A percentile compares a stretch with the other conserved stretches of the same genome.
Conservation (phyloP, 2,329 filamentous ascomycete genomes). For the Arthrobotrys iridis region DNA sequence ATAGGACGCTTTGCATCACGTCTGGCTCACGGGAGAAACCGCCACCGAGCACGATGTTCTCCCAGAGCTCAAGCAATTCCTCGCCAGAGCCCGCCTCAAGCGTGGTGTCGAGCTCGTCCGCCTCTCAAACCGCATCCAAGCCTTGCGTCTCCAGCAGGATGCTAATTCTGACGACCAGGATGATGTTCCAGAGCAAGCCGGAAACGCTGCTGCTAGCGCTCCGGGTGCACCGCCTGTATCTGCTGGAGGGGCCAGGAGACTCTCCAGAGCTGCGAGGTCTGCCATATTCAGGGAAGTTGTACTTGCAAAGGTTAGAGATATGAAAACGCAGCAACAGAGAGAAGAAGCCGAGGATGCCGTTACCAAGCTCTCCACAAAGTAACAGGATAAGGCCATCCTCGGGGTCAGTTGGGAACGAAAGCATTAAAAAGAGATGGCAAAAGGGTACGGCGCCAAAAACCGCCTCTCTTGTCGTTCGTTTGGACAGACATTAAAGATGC, state of each 20-base stretch:
- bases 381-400: neutral
- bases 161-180: conserved; percentile 73
- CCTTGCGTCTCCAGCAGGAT: conserved; percentile 91
- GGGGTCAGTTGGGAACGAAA: neutral
- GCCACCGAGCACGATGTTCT: conserved; percentile 96
- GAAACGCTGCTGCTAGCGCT: conserved; percentile 67
- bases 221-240: conserved; percentile 66
- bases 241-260: conserved; percentile 64
- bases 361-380: conserved; percentile 41
- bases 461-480: conserved; percentile 21
- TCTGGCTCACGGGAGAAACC: conserved; percentile 89
- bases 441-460: conserved; percentile 2
- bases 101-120: conserved; percentile 97
- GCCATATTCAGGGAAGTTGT: conserved; percentile 95
- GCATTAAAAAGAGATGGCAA: conserved; percentile 8
- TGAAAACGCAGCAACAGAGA: conserved; percentile 84
- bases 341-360: conserved; percentile 67
- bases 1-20: conserved; percentile 79
- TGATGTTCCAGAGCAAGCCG: conserved; percentile 73
- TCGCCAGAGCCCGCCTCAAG: conserved; percentile 87
- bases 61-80: conserved; percentile 94
- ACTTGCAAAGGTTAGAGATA: conserved; percentile 88
- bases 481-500: conserved; percentile 32
- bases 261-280: conserved; percentile 65
- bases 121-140: conserved; percentile 92